Evolutionary conservation across 495 filamentous ascomycete genomes (phyloP).

Genomic region (Penicillium riverlandense): DNA sequence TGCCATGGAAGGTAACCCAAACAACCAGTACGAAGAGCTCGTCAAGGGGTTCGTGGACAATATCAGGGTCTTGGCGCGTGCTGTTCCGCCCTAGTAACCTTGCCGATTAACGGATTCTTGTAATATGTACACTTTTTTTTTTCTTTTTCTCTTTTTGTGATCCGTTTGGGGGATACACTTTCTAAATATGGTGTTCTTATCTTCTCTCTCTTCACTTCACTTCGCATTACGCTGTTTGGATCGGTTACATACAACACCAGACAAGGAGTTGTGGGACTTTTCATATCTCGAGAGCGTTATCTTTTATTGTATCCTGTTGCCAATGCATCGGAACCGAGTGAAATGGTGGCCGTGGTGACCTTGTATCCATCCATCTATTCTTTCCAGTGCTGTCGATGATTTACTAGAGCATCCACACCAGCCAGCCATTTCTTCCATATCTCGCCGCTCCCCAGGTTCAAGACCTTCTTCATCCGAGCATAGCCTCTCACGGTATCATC

Average conservation of each 20-base stretch:
- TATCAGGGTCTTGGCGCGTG: conserved; percentile 58
- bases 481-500: conserved; percentile 16
- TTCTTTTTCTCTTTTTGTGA: too few species aligned
- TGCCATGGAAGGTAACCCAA: conserved; percentile 44
- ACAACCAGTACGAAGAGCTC: conserved; percentile 62
- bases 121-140: conserved; percentile 13
- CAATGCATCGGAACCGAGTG: too few species aligned
- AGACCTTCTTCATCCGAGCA: conserved; percentile 13
- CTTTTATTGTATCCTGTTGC: too few species aligned
- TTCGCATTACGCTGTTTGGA: too few species aligned
- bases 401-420: conserved; percentile 20
- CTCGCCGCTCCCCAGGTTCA: conserved; percentile 13
- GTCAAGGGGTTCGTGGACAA: conserved; percentile 83
- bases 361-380: too few species aligned
- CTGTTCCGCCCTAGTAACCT: conserved; percentile 29
- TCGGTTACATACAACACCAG: too few species aligned
- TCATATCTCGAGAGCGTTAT: too few species aligned
- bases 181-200: neutral
- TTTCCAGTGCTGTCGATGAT: conserved; percentile 10
- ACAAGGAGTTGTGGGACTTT: too few species aligned
- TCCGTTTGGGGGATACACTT: neutral
- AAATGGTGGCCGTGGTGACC: too few species aligned
- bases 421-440: conserved; percentile 16
- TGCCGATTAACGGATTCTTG: conserved; percentile 7
- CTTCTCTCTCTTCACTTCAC: neutral